Evolutionary conservation across 495 filamentous ascomycete genomes (phyloP).

Genomic region (Oidiodendron maius): DNA sequence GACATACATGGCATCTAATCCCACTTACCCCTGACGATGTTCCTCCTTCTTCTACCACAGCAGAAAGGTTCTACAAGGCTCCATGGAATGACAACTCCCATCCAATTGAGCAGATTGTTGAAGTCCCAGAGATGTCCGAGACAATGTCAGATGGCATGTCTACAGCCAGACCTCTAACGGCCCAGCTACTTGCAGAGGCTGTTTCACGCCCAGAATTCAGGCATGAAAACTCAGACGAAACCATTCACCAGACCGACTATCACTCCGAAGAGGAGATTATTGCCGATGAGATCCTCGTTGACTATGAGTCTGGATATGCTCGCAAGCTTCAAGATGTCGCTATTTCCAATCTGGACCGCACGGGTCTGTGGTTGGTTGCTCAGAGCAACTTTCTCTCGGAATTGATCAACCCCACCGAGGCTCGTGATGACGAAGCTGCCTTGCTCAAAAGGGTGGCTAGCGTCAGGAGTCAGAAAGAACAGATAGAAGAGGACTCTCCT

Average conservation of each 20-base stretch:
- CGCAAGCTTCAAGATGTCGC: constrained; percentile 58
- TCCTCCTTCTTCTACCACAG: constrained; percentile 62
- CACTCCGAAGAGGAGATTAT: constrained; percentile 37
- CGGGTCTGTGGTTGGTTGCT: constrained; percentile 72
- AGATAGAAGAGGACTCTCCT: background rate
- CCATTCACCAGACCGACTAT: constrained; percentile 25
- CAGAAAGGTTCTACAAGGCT: constrained; percentile 76
- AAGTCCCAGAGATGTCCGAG: constrained; percentile 44
- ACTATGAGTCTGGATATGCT: constrained; percentile 67
- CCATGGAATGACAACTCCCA: constrained; percentile 53
- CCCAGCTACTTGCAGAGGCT: constrained; percentile 2
- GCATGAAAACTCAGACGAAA: constrained; percentile 23
- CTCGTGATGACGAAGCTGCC: constrained; percentile 32
- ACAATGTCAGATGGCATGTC: constrained; percentile 53
- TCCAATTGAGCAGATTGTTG: constrained; percentile 63
- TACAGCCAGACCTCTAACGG: constrained; percentile 49
- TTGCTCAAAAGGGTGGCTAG: constrained; percentile 19
- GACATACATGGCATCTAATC: constrained; percentile 70
- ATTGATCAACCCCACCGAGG: constrained; percentile 57
- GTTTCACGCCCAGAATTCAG: constrained; percentile 13
- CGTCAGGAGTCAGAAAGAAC: constrained; percentile 13
- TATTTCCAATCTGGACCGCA: constrained; percentile 67
- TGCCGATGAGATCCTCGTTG: constrained; percentile 49
- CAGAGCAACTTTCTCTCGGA: constrained; percentile 74
- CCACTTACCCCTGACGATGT: constrained; percentile 32